Evolutionary conservation across 1,284 basidiomycete species (phyloP).

Genomic region (Ceraceosorus guamensis): DNA sequence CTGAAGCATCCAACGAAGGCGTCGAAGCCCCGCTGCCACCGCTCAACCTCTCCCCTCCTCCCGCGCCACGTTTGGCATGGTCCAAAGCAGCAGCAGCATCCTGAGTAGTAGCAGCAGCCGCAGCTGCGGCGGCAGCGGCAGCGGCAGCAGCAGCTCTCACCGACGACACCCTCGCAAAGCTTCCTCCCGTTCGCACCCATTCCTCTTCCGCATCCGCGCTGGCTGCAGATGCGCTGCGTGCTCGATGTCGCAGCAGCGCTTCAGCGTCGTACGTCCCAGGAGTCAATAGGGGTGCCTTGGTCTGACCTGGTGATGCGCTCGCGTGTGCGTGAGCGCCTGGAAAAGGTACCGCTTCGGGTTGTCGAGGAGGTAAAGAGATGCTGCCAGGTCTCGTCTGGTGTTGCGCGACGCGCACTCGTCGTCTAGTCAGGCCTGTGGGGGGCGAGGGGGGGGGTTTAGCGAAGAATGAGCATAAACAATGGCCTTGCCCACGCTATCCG

Average conservation of each 20-base stretch:
- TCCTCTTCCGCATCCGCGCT: conserved; percentile 24
- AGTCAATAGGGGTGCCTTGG: conserved; percentile 25
- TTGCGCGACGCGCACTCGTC: background rate
- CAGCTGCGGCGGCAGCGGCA: conserved; percentile 9
- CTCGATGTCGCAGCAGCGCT: conserved; percentile 32
- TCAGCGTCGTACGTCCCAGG: conserved; percentile 40
- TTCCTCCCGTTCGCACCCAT: conserved; percentile 32
- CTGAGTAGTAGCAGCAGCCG: conserved; percentile 8
- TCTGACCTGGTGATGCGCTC: conserved; percentile 7
- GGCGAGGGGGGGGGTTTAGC: no score
- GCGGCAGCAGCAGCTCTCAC: conserved; percentile 8
- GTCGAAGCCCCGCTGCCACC: conserved; percentile 1
- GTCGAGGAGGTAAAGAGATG: no score
- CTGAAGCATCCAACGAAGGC: background rate
- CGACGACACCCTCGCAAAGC: conserved; percentile 15
- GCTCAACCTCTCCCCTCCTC: conserved; percentile 1
- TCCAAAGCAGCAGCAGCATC: no score
- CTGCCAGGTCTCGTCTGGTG: no score
- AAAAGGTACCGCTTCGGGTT: no score
- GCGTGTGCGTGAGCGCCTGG: no score
- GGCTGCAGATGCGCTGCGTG: conserved; percentile 21
- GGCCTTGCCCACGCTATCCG: no score
- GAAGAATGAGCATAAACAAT: no score
- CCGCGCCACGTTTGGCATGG: no score
- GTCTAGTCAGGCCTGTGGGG: no score